Evolutionary conservation across 305 asterid species (phyloP), one percentile per base, ranked within the genome.

Genomic region (Andrographis paniculata): DNA sequence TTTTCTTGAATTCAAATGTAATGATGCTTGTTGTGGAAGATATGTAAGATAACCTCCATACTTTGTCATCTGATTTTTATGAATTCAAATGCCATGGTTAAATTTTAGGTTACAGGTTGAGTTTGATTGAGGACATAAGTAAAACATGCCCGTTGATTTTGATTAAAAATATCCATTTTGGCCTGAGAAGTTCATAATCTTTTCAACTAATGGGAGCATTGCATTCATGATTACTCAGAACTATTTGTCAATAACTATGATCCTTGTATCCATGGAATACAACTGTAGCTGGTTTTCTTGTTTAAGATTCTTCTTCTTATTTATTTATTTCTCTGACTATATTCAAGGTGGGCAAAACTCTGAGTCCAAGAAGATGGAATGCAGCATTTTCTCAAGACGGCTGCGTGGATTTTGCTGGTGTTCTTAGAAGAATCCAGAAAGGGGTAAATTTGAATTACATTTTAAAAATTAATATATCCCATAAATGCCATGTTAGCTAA

Each of bases 351-450:
- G 97, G 97, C 28, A 88, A 76, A 69, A 79, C 93, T 64, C 68
- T 84, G 50, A 74, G 97, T 65, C 77, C 81, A 37, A 88, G 94
- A 75, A 84, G 94, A 68, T 88, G 97, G 97, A 77, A 79, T 59
- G 94, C 83, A 1, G 93, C 97, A 63, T 79, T 88, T 70, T 42
- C 84, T 53, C 59, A 30, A 48, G 95, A 84, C 62, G 97, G 97
- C 33, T 81, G 60, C 55, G 62, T 88, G 74, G 95, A 88, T 59
- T 79, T 88, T 56, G 93, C 93, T 22, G 95, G 84, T 48, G 94
- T 88, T 55, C 94, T 88, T 40, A 74, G 94, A 73, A 80, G 97
- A 73, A 88, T 88, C 64, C 95, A 88, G 61, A 77, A 78, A 74
- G 97, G 97, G 94, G 97, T 88, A 71, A 28, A 28, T 38, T 10